phyloP scores from a whole-genome alignment of 176 grass and related monocot genomes.

The Rhynchospora breviuscula region DNA sequence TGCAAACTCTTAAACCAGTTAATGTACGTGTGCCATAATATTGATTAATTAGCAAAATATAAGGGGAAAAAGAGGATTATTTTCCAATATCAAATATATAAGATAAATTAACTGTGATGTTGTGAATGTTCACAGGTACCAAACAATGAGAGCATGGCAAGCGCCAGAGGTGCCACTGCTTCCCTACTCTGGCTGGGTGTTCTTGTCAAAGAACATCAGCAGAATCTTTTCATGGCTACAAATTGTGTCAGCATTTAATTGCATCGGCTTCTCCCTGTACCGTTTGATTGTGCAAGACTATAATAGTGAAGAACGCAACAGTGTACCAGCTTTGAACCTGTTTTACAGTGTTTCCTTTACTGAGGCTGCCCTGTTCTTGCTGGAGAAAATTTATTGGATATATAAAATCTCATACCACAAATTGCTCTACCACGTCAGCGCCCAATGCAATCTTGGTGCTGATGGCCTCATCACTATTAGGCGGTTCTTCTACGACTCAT shows the following conservation, averaged over 20 bases:
- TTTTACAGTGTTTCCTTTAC: conserved; percentile 56
- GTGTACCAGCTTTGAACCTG: conserved; percentile 42
- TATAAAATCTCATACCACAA: conserved; percentile 25
- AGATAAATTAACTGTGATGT: background rate
- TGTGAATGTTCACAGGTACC: conserved; percentile 2
- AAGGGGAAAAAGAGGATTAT: too few species aligned
- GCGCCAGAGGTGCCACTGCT: conserved; percentile 41
- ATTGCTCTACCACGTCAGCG: conserved; percentile 38
- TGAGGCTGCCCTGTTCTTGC: conserved; percentile 50
- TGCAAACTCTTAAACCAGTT: too few species aligned
- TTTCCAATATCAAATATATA: too few species aligned
- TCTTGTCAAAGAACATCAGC: conserved; percentile 43
- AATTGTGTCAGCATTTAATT: conserved; percentile 38
- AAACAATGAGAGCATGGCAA: conserved; percentile 39
- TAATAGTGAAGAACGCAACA: conserved; percentile 8
- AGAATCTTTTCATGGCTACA: conserved; percentile 39
- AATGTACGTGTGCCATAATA: too few species aligned
- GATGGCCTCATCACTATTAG: conserved; percentile 41
- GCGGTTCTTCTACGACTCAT: conserved; percentile 66
- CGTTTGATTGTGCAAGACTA: conserved; percentile 40
- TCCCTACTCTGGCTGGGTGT: conserved; percentile 49
- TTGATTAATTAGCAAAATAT: too few species aligned
- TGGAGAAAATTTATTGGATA: conserved; percentile 59
- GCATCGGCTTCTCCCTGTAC: conserved; percentile 36
- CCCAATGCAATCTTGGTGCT: conserved; percentile 30